Conservation (phyloP, 805 yeast genomes). For the Saccharomyces jurei region DNA sequence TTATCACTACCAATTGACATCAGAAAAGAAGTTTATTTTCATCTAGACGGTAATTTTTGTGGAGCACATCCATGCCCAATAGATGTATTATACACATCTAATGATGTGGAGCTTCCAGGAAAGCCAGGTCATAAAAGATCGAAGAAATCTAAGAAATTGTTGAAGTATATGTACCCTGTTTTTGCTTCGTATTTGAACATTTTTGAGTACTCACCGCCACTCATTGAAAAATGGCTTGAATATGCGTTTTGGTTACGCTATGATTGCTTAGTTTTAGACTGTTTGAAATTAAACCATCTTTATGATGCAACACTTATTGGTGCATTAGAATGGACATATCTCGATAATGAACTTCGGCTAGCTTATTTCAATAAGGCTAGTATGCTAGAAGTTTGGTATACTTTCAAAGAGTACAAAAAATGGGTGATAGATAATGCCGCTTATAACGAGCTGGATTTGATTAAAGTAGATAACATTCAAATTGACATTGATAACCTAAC, state of each 20-base stretch:
- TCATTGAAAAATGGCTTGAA: conserved; percentile 20
- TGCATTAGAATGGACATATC: conserved; percentile 18
- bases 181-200: conserved; percentile 17
- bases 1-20: conserved; percentile 21
- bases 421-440: conserved; percentile 14
- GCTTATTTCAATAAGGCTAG: conserved; percentile 18
- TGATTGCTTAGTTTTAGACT: conserved; percentile 26
- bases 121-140: neutral
- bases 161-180: conserved; percentile 7
- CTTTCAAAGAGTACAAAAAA: conserved; percentile 17
- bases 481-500: conserved; percentile 10
- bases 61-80: neutral
- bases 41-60: conserved; percentile 10
- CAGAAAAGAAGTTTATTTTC: conserved; percentile 19
- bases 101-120: neutral
- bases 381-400: conserved; percentile 25
- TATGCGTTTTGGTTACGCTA: conserved; percentile 23
- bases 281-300: conserved; percentile 20
- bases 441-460: conserved; percentile 3
- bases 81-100: neutral
- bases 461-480: conserved; percentile 10
- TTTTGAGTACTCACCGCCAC: conserved; percentile 19
- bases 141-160: conserved; percentile 1
- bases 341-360: conserved; percentile 13
- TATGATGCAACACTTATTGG: conserved; percentile 19